Evolutionary conservation across 306 rosid species (phyloP), one percentile per base, ranked within the genome.

Genomic region (Lablab purpureus): DNA sequence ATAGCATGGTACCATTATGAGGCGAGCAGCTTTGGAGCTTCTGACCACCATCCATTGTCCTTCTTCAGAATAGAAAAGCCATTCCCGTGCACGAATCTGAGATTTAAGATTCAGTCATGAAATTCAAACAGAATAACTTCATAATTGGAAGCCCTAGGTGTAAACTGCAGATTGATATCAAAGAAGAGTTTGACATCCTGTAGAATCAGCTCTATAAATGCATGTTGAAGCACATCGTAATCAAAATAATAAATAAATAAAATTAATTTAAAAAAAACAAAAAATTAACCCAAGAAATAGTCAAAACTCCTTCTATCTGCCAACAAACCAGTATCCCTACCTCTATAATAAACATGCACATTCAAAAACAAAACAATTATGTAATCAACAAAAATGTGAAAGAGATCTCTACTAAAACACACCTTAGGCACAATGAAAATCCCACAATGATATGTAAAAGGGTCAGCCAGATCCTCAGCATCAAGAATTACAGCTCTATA

Each of bases 381-480:
- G 45, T 40, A 34, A 46, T 22, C 54, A n/a, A 40, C 68, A 67
- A 50, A 79, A 71, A 78, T 52, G 34, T 59, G 25, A 63, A 62
- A 59, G 52, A 63, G 25, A 41, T 70, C 62, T 52, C 36, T n/a
- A 67, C 59, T 37, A 77, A 28, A 67, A 72, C 89, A 84, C 54
- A 94, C 97, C 97, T 92, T 91, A 43, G 99, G 99, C 83, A 94
- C 99, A 74, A 94, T 87, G 89, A 94, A 92, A 86, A 91, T 95
- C 70, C 95, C 99, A 67, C 96, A 94, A 67, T 89, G 92, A 72
- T 94, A 94, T 23, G 64, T 70, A 80, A 89, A 92, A 36, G 91
- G 85, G 56, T 84, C 90, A 82, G 89, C 85, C 50, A 82, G 91
- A 67, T 89, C 87, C 79, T 55, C 88, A 21, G 99, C 93, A 83